Conservation (phyloP, 768 basidiomycete genomes). For the Pisolithus sp. region DNA sequence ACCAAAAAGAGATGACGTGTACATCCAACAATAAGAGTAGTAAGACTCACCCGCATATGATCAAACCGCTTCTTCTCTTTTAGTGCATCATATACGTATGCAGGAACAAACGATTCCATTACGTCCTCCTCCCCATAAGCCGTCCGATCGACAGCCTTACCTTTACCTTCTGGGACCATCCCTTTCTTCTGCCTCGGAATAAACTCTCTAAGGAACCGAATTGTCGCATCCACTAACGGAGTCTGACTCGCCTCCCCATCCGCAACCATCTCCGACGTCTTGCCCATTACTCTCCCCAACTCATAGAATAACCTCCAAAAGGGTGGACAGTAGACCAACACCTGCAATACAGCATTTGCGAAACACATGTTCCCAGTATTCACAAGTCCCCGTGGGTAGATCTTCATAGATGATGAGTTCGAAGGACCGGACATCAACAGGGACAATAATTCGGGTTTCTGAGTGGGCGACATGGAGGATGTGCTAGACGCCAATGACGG, state of each 20-base stretch:
- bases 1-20: not conserved
- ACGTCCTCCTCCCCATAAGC: conserved; percentile 36
- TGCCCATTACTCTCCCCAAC: conserved; percentile 48
- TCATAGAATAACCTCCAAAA: conserved; percentile 76
- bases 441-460: conserved; percentile 45
- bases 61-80: conserved; percentile 92
- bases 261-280: conserved; percentile 18
- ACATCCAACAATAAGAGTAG: conserved; percentile 1
- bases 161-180: conserved; percentile 24
- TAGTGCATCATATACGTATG: conserved; percentile 86
- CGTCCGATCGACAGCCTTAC: conserved; percentile 35
- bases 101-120: conserved; percentile 74
- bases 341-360: conserved; percentile 90
- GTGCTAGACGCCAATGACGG: conserved; percentile 5
- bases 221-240: conserved; percentile 61
- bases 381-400: conserved; percentile 75
- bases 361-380: conserved; percentile 99
- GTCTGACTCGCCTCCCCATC: conserved; percentile 29
- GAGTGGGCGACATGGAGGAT: conserved; percentile 27
- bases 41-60: conserved; percentile 69
- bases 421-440: conserved; percentile 43
- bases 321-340: conserved; percentile 81
- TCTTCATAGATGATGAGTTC: conserved; percentile 21
- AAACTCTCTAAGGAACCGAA: conserved; percentile 79
- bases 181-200: conserved; percentile 16